Base-by-base conservation (phyloP, 75 land plant species). In the Selaginella moellendorffii region DNA sequence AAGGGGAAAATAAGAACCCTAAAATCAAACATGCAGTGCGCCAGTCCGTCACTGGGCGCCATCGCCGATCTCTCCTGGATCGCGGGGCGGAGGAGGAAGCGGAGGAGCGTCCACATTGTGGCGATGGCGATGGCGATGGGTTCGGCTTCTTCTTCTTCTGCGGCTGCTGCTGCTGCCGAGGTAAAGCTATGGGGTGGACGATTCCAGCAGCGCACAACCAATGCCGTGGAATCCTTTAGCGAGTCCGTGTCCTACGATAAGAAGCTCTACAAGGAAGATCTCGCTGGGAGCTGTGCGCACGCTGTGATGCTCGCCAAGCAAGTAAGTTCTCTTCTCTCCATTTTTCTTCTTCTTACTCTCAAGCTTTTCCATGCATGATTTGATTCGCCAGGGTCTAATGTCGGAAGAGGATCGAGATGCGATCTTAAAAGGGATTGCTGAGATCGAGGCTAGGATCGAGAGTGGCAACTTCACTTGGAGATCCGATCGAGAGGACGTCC, bases 401-500 rank as follows among this genome's bases (percentile, higher is more conserved):
- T 80, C 76, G 26, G 68, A 29, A 0, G 75, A 78, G 65, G 99
- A 89, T 31, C 70, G 69, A 63, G 88, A 86, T 25, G 73, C 68
- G 36, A 95, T 95, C 29, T 14, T 84, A 30, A 12, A 65, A 18
- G 97, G 99, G 1, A 74, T 95, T 51, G 78, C 76, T 58, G 81
- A 79, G 61, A 89, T 95, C 0, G 86, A 89, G 75, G 77, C 69
- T 28, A 66, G 29, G 10, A 89, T 89, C 63, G 88, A 86, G 53
- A 66, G 20, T 25, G 97, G 91, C 5, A 74, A 83, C 53, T 89
- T 95, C 72, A 59, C 29, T 2, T 95, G 99, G 99, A 86, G 99
- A 66, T 63, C 82, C 2, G 96, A 95, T 53, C 83, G 97, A 67
- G 96, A 95, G 70, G 99, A 95, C 78, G 96, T 95, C 31, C 91